Evolutionary conservation across 1,284 basidiomycete species (phyloP).

Genomic region (Ceratobasidium sp.): DNA sequence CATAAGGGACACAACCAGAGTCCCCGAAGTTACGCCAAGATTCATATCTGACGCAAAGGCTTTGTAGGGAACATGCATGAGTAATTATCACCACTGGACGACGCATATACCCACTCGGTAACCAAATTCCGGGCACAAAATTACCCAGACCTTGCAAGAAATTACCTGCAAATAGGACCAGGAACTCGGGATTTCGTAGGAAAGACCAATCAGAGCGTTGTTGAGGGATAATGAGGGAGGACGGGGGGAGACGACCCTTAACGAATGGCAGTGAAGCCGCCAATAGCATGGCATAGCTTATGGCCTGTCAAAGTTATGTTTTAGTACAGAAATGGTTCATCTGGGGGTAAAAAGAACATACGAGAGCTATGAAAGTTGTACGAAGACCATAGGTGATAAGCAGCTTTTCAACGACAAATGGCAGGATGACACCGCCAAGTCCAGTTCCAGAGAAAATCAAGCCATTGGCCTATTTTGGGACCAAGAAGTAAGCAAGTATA

Average conservation of each 20-base stretch:
- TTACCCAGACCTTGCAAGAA: conserved; percentile 45
- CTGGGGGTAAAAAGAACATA: neutral
- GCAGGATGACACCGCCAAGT: conserved; percentile 41
- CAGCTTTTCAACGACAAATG: conserved; percentile 43
- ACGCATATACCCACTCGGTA: conserved; percentile 35
- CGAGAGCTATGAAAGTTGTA: conserved; percentile 42
- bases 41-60: conserved; percentile 45
- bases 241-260: conserved; percentile 42
- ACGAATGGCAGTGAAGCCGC: conserved; percentile 42
- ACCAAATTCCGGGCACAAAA: conserved; percentile 45
- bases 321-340: neutral
- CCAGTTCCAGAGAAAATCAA: conserved; percentile 42
- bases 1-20: conserved; percentile 44
- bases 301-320: conserved; percentile 15
- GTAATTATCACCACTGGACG: neutral
- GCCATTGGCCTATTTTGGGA: conserved; percentile 37
- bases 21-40: conserved; percentile 43
- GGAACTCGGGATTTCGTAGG: conserved; percentile 41
- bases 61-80: neutral
- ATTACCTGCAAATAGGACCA: conserved; percentile 42
- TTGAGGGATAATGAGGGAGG: conserved; percentile 38
- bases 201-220: conserved; percentile 38
- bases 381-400: conserved; percentile 41
- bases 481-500: neutral
- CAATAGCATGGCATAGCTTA: conserved; percentile 28